Evolutionary conservation across 768 basidiomycete genomes (phyloP), one percentile per base, ranked within the genome.

Genomic region (Suillus placidus): DNA sequence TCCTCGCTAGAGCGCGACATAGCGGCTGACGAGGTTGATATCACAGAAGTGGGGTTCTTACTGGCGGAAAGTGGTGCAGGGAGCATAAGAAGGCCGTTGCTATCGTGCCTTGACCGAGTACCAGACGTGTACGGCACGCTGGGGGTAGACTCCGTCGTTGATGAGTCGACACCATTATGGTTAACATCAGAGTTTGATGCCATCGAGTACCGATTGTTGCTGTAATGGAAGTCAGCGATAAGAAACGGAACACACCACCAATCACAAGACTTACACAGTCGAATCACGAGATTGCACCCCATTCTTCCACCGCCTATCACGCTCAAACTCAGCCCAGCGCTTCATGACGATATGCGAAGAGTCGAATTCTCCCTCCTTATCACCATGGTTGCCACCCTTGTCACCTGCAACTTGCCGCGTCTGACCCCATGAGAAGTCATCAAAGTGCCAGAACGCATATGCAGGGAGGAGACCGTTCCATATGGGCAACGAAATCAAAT

Each of bases 361-460:
- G 80, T 99, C 97, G 72, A 99, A 99, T 75, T 93, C 93, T 75
- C 97, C 97, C 67, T 97, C 94, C 81, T 99, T 99, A 75, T 95
- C 96, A 13, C 92, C 93, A 71, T 94, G 92, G 64, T 84, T 84
- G 43, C 79, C 84, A 51, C 83, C 87, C 71, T 85, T 87, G 72
- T 91, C 92, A 10, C 95, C 95, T 37, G 86, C 83, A 67, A 91
- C 79, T 79, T 87, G 89, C 67, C 97, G 85, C 42, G 97, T 99
- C 80, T 95, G 91, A 79, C 97, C 97, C 94, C 95, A 95, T 30
- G 92, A 94, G 80, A 94, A 98, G 83, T 98, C 97, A 74, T 98
- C 97, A 78, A 99, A 97, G 79, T 98, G 95, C 93, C 96, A 96
- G 80, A 92, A 98, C n/a, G 96, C 87, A 77, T 99, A 99, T 3